Evolutionary conservation across 371 early-diverging fungal species (phyloP).

Genomic region (Mortierella sp.): DNA sequence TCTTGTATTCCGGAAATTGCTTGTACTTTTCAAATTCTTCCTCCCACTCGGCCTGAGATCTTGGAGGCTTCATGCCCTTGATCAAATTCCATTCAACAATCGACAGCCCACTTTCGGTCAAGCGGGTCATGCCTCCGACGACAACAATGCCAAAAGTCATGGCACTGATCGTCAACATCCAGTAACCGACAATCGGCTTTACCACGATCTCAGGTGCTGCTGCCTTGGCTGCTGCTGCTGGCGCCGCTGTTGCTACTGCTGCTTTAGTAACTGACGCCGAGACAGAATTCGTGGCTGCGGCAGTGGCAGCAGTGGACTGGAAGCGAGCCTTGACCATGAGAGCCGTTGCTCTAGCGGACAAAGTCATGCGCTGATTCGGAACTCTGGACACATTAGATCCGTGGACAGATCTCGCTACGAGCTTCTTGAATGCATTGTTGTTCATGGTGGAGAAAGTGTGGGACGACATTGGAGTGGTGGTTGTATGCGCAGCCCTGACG

Average conservation of each 20-base stretch:
- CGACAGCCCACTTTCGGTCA: conserved; percentile 96
- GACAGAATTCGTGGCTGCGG: conserved; percentile 8
- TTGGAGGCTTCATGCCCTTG: conserved; percentile 93
- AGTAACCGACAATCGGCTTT: conserved; percentile 87
- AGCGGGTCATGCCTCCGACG: conserved; percentile 94
- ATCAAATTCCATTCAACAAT: conserved; percentile 98
- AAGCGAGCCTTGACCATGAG: conserved; percentile 41
- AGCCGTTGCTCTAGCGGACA: conserved; percentile 16
- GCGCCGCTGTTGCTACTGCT: conserved; percentile 14
- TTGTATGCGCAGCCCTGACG: conserved; percentile 29
- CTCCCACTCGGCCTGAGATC: conserved; percentile 88
- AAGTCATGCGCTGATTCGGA: background rate
- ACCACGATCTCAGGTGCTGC: conserved; percentile 48
- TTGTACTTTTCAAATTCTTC: conserved; percentile 97
- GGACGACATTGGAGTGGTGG: conserved; percentile 17
- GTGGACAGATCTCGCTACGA: background rate
- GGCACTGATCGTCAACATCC: conserved; percentile 89
- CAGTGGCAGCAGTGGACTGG: conserved; percentile 38
- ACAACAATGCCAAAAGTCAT: conserved; percentile 95
- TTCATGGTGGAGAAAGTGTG: conserved; percentile 8
- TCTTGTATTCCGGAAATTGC: conserved; percentile 95
- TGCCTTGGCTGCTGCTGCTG: conserved; percentile 14
- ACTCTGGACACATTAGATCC: conserved; percentile 2
- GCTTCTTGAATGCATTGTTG: conserved; percentile 12
- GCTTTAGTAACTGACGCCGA: conserved; percentile 13